A percentile compares a stretch with the other conserved stretches of the same genome.
Evolutionary conservation across 2,329 filamentous ascomycete species (phyloP).

Genomic region (Raffaelea ambrosiae): DNA sequence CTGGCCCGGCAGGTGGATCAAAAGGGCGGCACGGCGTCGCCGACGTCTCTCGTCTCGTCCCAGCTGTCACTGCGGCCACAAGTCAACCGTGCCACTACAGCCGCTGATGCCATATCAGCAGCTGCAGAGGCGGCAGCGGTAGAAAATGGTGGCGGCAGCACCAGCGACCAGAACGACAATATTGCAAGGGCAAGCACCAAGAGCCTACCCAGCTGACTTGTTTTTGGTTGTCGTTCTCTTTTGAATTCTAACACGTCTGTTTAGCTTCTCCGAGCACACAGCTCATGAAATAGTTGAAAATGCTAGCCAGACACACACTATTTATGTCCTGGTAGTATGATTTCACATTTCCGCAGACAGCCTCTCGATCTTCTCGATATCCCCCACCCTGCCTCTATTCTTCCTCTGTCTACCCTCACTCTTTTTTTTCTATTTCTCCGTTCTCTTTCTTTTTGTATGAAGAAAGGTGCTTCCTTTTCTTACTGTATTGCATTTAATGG

Average conservation of each 20-base stretch:
- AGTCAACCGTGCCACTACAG: slow-evolving; percentile 7
- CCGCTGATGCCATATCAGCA: slow-evolving; percentile 5
- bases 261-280: slow-evolving; percentile 29
- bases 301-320: too few relatives aligned
- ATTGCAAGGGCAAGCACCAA: slow-evolving; percentile 32
- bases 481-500: too few relatives aligned
- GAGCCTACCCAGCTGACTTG: background rate
- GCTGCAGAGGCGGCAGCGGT: background rate
- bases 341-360: too few relatives aligned
- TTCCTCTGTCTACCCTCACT: slow-evolving; percentile 3
- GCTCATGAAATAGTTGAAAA: background rate
- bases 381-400: background rate
- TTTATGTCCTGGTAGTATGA: background rate
- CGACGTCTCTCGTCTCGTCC: slow-evolving; percentile 38
- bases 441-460: background rate
- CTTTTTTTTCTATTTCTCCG: background rate
- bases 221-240: background rate
- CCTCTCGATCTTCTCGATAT: too few relatives aligned
- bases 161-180: slow-evolving; percentile 49
- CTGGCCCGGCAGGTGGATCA: slow-evolving; percentile 29
- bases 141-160: background rate
- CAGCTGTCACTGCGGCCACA: slow-evolving; percentile 1
- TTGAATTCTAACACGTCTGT: slow-evolving; percentile 21
- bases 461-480: too few relatives aligned
- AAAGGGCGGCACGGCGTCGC: slow-evolving; percentile 14